Evolutionary conservation across 2,329 filamentous ascomycete genomes (phyloP).

Genomic region (Drechmeria coniospora): DNA sequence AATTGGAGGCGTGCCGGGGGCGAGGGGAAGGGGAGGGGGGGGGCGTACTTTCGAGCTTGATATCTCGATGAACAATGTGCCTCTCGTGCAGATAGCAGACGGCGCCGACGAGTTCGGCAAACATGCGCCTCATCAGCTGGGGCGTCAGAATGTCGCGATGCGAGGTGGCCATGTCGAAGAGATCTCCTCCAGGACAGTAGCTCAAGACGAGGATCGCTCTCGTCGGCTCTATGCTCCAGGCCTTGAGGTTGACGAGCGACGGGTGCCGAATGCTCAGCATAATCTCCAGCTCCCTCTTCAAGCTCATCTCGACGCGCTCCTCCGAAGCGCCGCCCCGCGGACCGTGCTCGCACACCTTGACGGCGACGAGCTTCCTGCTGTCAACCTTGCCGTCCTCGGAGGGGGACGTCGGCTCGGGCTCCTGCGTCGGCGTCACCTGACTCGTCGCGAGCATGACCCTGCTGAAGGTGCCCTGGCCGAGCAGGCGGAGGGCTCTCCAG

Average conservation of each 20-base stretch:
- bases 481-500: conserved; percentile 64
- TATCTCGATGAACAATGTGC: conserved; percentile 87
- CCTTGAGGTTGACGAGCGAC: conserved; percentile 78
- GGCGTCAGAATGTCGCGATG: conserved; percentile 54
- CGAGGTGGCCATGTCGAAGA: conserved; percentile 79
- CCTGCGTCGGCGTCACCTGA: conserved; percentile 42
- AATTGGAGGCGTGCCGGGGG: too few species aligned
- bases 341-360: conserved; percentile 92
- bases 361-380: conserved; percentile 72
- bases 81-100: conserved; percentile 72
- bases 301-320: conserved; percentile 78
- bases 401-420: conserved; percentile 13
- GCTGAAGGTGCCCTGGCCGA: conserved; percentile 92
- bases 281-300: conserved; percentile 91
- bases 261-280: conserved; percentile 80
- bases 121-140: conserved; percentile 64
- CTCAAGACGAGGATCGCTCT: conserved; percentile 75
- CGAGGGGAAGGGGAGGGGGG: too few species aligned
- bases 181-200: conserved; percentile 85
- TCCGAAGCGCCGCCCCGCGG: conserved; percentile 87
- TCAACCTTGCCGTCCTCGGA: conserved; percentile 22
- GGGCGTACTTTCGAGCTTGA: conserved; percentile 81
- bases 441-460: conserved; percentile 84
- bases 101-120: conserved; percentile 75
- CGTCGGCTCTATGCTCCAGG: conserved; percentile 72